Percentiles rank a stretch among this genome's conserved stretches.
phyloP scores from a whole-genome alignment of 1,284 basidiomycete genomes.

The Ceratobasidium sp. region DNA sequence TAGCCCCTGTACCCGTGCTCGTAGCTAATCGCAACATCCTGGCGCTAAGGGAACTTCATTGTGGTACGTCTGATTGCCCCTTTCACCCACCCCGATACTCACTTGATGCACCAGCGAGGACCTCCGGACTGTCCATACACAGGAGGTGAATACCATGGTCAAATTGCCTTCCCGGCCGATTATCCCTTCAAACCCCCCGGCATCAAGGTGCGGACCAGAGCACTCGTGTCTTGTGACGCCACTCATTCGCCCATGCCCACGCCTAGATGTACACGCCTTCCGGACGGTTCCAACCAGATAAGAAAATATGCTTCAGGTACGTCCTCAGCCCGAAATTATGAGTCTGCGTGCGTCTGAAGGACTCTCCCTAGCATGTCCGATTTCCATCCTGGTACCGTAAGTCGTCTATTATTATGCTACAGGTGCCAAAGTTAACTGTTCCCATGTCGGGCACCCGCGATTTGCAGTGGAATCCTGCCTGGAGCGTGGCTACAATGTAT shows the following conservation, averaged over 20 bases:
- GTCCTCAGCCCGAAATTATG: neutral
- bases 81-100: slow-evolving; percentile 17
- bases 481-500: slow-evolving; percentile 93
- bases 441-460: neutral
- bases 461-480: slow-evolving; percentile 88
- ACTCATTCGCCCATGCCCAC: slow-evolving; percentile 38
- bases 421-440: neutral
- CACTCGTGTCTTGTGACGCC: slow-evolving; percentile 27
- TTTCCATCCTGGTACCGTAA: slow-evolving; percentile 89
- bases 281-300: slow-evolving; percentile 92
- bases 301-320: slow-evolving; percentile 87
- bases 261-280: slow-evolving; percentile 91
- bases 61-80: slow-evolving; percentile 69
- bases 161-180: slow-evolving; percentile 89
- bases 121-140: slow-evolving; percentile 92
- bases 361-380: slow-evolving; percentile 83
- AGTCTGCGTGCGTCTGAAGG: neutral
- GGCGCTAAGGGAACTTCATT: slow-evolving; percentile 84
- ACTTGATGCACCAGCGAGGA: slow-evolving; percentile 73
- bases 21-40: slow-evolving; percentile 38
- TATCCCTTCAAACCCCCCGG: slow-evolving; percentile 96
- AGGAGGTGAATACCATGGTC: slow-evolving; percentile 96
- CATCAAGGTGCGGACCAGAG: slow-evolving; percentile 78
- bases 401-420: slow-evolving; percentile 56
- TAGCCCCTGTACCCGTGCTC: slow-evolving; percentile 43